These are phyloP conservation scores for Coniophora puteana DNA, from an alignment of 1,284 basidiomycete genomes.

Conservation along the genomic window DNA sequence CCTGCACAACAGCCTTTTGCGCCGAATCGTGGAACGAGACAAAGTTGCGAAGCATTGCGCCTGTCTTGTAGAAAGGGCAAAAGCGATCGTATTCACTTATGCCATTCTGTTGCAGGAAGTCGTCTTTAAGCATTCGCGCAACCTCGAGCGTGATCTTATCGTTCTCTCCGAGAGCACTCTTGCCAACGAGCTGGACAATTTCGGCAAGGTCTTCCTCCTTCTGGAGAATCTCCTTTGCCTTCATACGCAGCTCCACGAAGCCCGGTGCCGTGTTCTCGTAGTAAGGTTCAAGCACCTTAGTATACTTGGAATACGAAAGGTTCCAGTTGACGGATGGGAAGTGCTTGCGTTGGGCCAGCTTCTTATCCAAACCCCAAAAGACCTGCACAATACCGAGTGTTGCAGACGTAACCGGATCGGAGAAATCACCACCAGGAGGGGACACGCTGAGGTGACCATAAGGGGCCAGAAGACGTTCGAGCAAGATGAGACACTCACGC, in stretches of 20 bases:
- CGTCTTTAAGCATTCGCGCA: conserved; percentile 95
- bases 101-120: conserved; percentile 98
- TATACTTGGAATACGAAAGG: conserved; percentile 98
- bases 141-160: conserved; percentile 99
- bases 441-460: conserved; percentile 67
- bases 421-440: conserved; percentile 98
- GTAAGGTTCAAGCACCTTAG: conserved; percentile 90
- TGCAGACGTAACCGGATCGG: conserved; percentile 96
- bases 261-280: conserved; percentile 91
- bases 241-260: conserved; percentile 89
- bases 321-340: conserved; percentile 99
- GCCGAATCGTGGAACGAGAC: conserved; percentile 93
- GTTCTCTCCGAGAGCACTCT: conserved; percentile 94
- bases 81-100: conserved; percentile 97
- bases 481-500: conserved; percentile 63
- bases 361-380: conserved; percentile 96
- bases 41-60: conserved; percentile 94
- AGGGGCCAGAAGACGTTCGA: conserved; percentile 9
- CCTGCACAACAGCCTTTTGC: conserved; percentile 79
- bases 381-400: conserved; percentile 99
- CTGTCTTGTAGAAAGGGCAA: conserved; percentile 99
- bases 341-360: conserved; percentile 95
- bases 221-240: conserved; percentile 95
- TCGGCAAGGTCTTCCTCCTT: conserved; percentile 99
- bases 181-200: conserved; percentile 98